These are phyloP conservation scores for Rhizopus delemar DNA, from an alignment of 371 early-diverging fungal genomes.

Conservation along the genomic window DNA sequence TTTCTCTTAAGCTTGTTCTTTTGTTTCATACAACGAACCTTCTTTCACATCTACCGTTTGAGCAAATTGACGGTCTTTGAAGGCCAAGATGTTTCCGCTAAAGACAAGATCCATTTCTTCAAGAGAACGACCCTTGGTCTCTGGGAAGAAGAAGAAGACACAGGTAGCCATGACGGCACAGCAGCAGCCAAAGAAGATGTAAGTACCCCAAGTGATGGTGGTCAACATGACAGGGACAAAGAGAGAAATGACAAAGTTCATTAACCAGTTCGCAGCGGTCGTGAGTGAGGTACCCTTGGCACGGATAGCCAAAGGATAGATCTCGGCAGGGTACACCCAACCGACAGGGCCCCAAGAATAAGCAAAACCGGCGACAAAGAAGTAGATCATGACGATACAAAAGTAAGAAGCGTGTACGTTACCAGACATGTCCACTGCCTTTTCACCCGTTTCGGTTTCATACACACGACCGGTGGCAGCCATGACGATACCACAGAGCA, in stretches of 20 bases:
- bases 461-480: constrained; percentile 28
- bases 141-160: constrained; percentile 52
- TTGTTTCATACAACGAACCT: background rate
- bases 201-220: constrained; percentile 53
- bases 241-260: constrained; percentile 52
- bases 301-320: constrained; percentile 57
- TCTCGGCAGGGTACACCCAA: constrained; percentile 68
- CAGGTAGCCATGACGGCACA: constrained; percentile 40
- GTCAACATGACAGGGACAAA: constrained; percentile 50
- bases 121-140: constrained; percentile 61
- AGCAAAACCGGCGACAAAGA: constrained; percentile 54
- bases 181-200: constrained; percentile 63
- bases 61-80: constrained; percentile 6
- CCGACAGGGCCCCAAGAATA: constrained; percentile 57
- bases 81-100: constrained; percentile 30
- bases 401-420: constrained; percentile 46
- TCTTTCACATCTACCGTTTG: constrained; percentile 11
- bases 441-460: constrained; percentile 10
- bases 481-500: constrained; percentile 51
- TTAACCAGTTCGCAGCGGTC: constrained; percentile 72
- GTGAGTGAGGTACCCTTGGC: constrained; percentile 52
- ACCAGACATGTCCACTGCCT: constrained; percentile 34
- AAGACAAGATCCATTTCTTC: constrained; percentile 66
- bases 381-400: constrained; percentile 53
- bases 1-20: constrained; percentile 4